Conservation (phyloP, 495 filamentous ascomycete genomes). For the Penicillium nucicola region DNA sequence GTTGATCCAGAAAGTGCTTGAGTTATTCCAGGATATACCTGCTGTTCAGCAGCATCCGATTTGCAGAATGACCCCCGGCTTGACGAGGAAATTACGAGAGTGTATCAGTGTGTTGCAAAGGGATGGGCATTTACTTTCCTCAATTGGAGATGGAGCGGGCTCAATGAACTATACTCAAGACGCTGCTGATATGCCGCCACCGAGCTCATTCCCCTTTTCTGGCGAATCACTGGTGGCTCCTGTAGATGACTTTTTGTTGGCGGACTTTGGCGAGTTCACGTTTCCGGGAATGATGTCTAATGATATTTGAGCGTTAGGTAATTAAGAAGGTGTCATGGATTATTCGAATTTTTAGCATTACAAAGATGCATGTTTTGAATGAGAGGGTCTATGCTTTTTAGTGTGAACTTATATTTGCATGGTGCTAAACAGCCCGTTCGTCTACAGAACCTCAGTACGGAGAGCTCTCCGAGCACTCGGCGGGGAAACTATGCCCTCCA, state of each 20-base stretch:
- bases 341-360: too few relatives aligned
- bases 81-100: constrained; percentile 23
- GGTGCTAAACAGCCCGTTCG: too few relatives aligned
- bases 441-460: too few relatives aligned
- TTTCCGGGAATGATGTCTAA: constrained; percentile 23
- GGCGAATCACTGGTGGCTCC: constrained; percentile 9
- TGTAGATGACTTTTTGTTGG: constrained; percentile 19
- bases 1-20: constrained; percentile 20
- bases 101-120: constrained; percentile 17
- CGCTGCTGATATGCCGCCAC: not conserved
- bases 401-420: too few relatives aligned
- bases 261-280: constrained; percentile 20
- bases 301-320: not conserved
- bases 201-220: constrained; percentile 8
- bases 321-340: too few relatives aligned
- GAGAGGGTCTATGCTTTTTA: too few relatives aligned
- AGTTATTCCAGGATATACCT: constrained; percentile 17
- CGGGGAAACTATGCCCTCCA: too few relatives aligned
- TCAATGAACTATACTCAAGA: constrained; percentile 8
- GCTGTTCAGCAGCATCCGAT: constrained; percentile 26
- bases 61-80: constrained; percentile 26
- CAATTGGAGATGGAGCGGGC: not conserved
- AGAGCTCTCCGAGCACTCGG: too few relatives aligned
- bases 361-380: too few relatives aligned
- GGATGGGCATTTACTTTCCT: not conserved